Percentiles rank a stretch among this genome's conserved stretches.
Conservation (phyloP, 2,329 filamentous ascomycete species). For the Arachnomyces sp. region DNA sequence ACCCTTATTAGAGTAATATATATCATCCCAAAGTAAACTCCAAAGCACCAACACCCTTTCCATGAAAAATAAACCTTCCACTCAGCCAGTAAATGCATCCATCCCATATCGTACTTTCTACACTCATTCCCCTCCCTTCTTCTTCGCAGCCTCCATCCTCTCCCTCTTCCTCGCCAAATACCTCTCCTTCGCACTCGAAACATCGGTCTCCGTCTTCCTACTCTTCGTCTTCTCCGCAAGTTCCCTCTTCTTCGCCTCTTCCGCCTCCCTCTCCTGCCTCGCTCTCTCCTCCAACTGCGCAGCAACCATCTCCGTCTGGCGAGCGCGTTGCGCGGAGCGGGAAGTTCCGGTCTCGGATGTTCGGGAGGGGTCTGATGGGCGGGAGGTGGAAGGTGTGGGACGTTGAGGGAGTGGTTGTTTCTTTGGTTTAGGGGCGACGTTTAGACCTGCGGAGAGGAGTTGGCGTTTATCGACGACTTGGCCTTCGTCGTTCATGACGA, state of each 20-base stretch:
- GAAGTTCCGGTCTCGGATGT: conserved; percentile 15
- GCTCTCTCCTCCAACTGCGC: conserved; percentile 50
- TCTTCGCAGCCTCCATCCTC: conserved; percentile 30
- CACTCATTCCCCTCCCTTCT: conserved; percentile 11
- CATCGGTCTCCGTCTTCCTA: conserved; percentile 50
- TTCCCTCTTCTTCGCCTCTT: conserved; percentile 46
- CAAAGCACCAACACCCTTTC: too few species aligned
- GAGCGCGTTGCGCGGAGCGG: conserved; percentile 40
- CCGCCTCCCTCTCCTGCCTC: conserved; percentile 51
- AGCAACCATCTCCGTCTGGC: conserved; percentile 55
- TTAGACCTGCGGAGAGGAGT: conserved; percentile 54
- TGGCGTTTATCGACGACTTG: conserved; percentile 59
- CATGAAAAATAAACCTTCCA: too few species aligned
- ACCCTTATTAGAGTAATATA: too few species aligned
- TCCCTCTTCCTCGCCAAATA: conserved; percentile 56
- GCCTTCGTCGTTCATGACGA: conserved; percentile 57
- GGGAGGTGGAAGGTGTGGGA: conserved; percentile 10
- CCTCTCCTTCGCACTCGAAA: conserved; percentile 54
- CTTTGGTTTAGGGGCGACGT: conserved; percentile 51
- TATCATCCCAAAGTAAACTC: too few species aligned
- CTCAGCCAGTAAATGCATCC: too few species aligned
- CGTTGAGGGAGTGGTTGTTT: too few species aligned
- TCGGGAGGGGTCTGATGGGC: not conserved
- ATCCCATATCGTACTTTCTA: too few species aligned
- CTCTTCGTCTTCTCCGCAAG: conserved; percentile 51